These are phyloP conservation scores for Chalaropsis thielavioides DNA, from an alignment of 2,329 filamentous ascomycete genomes.

Conservation along the genomic window DNA sequence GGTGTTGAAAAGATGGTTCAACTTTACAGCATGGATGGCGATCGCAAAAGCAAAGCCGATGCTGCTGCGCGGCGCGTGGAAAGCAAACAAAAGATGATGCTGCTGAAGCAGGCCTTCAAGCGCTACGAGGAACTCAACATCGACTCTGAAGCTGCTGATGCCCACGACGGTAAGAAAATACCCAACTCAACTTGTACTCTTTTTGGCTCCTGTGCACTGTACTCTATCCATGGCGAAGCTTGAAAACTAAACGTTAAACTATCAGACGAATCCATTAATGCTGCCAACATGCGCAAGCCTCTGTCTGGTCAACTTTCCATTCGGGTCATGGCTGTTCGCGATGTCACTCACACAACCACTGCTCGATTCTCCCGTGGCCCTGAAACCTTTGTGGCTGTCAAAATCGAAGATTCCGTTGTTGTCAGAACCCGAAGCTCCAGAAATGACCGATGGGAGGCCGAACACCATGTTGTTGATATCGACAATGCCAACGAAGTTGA, in stretches of 20 bases:
- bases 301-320: slow-evolving; percentile 80
- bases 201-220: background rate
- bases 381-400: slow-evolving; percentile 90
- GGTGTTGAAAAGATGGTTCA: slow-evolving; percentile 99
- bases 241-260: slow-evolving; percentile 16
- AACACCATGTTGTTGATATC: slow-evolving; percentile 82
- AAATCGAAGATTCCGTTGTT: slow-evolving; percentile 88
- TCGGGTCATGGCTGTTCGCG: slow-evolving; percentile 74
- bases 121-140: slow-evolving; percentile 96
- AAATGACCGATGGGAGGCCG: slow-evolving; percentile 81
- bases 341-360: slow-evolving; percentile 83
- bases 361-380: slow-evolving; percentile 76
- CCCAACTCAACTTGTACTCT: slow-evolving; percentile 7
- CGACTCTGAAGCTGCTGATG: slow-evolving; percentile 68
- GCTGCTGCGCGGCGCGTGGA: slow-evolving; percentile 80
- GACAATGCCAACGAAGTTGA: slow-evolving; percentile 99
- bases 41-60: slow-evolving; percentile 87
- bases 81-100: slow-evolving; percentile 93
- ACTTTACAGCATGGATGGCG: slow-evolving; percentile 91
- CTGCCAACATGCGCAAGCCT: slow-evolving; percentile 90
- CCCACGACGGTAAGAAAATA: slow-evolving; percentile 54
- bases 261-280: slow-evolving; percentile 88
- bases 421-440: slow-evolving; percentile 74
- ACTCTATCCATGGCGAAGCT: background rate
- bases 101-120: slow-evolving; percentile 89